Base-by-base conservation (phyloP, 352 stramenopile species). In the Pilasporangium apinafurcum region DNA sequence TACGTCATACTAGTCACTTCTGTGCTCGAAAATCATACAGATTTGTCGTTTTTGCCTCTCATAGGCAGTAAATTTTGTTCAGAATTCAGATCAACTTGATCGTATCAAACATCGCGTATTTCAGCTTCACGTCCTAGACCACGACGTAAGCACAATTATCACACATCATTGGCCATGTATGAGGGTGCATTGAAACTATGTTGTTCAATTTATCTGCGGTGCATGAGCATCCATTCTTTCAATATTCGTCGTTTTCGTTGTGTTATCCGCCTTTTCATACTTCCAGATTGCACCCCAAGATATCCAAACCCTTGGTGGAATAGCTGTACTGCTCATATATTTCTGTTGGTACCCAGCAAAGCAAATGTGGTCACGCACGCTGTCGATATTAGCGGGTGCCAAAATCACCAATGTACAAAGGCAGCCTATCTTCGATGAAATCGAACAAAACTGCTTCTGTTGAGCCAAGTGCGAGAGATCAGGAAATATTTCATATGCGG, bases 261-360 rank as follows among this genome's bases (percentile, higher is more conserved):
- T 25, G 24, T n/a, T 33, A 20, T 2, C 34, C 25, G n/a, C 18
- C 14, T 44, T 20, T 43, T 9, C n/a, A 48, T n/a, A 6, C 32
- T 41, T 17, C 5, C 34, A 75, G 62, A 1, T 71, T 8, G 51
- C 32, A 6, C 60, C 68, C n/a, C 3, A 60, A 4, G 57, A 84
- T 28, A 25, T 57, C 8, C 53, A 65, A 47, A 44, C 51, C 3
- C 53, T 82, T 12, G 52, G 63, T 18, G 61, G 68, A 3, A 50
- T 84, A 3, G 68, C 62, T 20, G 55, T 60, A 10, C 40, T 82
- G 10, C 57, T 84, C 17, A 48, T 65, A 18, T 65, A 62, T n/a
- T 67, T 68, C 9, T 82, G 71, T 40, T 62, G 58, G 4, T 84
- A 84, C 42, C 71, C 71, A 0, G 51, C 38, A 22, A 64, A 65